Base-by-base conservation (phyloP, 371 early-diverging fungal genomes). In the Mortierella sp. region DNA sequence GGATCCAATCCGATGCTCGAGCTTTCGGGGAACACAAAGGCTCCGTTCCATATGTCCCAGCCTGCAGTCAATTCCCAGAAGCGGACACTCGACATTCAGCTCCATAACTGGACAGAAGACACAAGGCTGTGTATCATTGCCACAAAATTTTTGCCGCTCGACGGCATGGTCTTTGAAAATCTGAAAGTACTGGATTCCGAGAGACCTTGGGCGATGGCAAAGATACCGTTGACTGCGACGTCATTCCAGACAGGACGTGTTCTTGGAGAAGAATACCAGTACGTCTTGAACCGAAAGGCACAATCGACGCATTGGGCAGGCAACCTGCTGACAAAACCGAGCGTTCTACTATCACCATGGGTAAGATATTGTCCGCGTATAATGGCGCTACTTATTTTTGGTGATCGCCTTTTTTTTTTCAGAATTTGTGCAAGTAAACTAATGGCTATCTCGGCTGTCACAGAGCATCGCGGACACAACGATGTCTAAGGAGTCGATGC, bases 251-350 rank as follows among this genome's bases (percentile, higher is more conserved):
- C 71, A 24, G 84, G 84, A 28, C 82, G 83, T 12, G 80, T 72
- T 19, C 64, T 88, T 6, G 80, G 87, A 24, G 86, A 88, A 39
- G 88, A 88, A 27, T 82, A 86, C 46, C 82, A 86, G 28, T 88
- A 88, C 55, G 80, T 88, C 15, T 41, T 88, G 56, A 84, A 86
- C 37, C 76, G 88, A 26, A 75, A 64, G 49, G 50, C 71, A 3
- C 72, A 80, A 23, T 52, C 79, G 6, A 80, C 73, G 6, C 84
- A 84, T 51, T 86, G 83, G 82, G 78, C 80, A 6, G 86, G 86
- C 14, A 85, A 81, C 51, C 75, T 82, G 11, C 62, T 88, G 27
- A 72, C 78, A 1, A 83, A 88, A 26, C 88, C 88, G 2, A 80
- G 84, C 3, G 48, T 81, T 27, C 50, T 88, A 17, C 63, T 88